Evolutionary conservation across 371 early-diverging fungal genomes (phyloP).

Genomic region (Haplosporangium sp.): DNA sequence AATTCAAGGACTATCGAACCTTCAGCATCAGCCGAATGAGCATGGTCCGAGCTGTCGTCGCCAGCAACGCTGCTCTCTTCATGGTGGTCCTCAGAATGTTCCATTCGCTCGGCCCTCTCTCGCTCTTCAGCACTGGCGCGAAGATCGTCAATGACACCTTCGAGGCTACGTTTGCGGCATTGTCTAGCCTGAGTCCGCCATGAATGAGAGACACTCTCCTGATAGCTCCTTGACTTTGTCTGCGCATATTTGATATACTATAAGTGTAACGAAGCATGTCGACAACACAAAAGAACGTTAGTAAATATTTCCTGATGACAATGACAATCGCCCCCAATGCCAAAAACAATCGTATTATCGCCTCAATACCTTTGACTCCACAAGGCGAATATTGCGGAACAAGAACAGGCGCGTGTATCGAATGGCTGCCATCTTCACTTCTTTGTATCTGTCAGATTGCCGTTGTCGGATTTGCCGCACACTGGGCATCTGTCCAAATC

Average conservation of each 20-base stretch:
- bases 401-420: constrained; percentile 46
- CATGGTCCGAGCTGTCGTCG: constrained; percentile 23
- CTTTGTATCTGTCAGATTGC: constrained; percentile 46
- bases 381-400: constrained; percentile 51
- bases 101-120: constrained; percentile 16
- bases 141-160: constrained; percentile 40
- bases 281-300: too few relatives aligned
- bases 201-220: constrained; percentile 29
- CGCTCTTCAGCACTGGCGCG: constrained; percentile 10
- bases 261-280: background rate
- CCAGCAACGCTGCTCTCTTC: constrained; percentile 11
- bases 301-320: background rate
- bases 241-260: constrained; percentile 50
- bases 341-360: background rate
- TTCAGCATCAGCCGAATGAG: constrained; percentile 6
- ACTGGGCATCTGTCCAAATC: constrained; percentile 38
- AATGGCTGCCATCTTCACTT: constrained; percentile 43
- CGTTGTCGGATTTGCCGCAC: constrained; percentile 44
- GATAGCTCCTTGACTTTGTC: constrained; percentile 47
- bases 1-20: constrained; percentile 3
- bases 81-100: constrained; percentile 1
- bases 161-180: constrained; percentile 47
- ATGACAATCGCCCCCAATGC: too few relatives aligned
- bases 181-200: constrained; percentile 32
- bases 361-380: constrained; percentile 32